Conservation (phyloP, 2,329 filamentous ascomycete species). For the Neofusicoccum parvum region DNA sequence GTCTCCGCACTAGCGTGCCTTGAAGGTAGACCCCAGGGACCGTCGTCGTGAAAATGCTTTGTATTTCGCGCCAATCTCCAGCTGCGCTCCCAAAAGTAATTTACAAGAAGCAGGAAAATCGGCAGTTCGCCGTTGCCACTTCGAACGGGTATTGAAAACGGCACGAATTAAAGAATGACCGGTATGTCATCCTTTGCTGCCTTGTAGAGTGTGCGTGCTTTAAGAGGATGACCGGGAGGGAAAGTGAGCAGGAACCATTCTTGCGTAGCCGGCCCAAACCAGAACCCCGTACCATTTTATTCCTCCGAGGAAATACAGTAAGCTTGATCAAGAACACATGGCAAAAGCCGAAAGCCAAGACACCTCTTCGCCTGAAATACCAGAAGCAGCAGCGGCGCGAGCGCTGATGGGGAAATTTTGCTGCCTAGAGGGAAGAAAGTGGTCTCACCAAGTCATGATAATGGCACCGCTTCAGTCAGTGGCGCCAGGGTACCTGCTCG, state of each 20-base stretch:
- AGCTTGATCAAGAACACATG: neutral
- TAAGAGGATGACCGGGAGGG: neutral
- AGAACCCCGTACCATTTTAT: neutral
- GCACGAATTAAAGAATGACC: neutral
- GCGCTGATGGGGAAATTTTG: neutral
- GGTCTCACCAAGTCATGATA: neutral
- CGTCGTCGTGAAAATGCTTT: neutral
- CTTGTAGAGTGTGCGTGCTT: neutral
- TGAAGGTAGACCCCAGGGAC: no score
- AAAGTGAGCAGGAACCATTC: neutral
- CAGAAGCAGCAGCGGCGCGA: neutral
- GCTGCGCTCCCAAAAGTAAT: neutral
- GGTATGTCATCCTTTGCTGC: neutral
- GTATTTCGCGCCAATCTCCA: neutral
- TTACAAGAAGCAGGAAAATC: slow-evolving; percentile 4
- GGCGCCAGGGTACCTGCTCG: slow-evolving; percentile 7
- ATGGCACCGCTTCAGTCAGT: neutral
- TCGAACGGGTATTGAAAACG: neutral
- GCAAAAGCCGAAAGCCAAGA: neutral
- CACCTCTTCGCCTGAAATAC: neutral
- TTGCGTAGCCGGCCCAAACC: neutral
- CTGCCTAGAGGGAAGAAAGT: neutral
- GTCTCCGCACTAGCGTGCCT: no score
- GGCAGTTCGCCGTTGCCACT: neutral
- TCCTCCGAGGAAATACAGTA: neutral